phyloP scores from a whole-genome alignment of 495 filamentous ascomycete species.

The Friedmanniomyces endolithicus region DNA sequence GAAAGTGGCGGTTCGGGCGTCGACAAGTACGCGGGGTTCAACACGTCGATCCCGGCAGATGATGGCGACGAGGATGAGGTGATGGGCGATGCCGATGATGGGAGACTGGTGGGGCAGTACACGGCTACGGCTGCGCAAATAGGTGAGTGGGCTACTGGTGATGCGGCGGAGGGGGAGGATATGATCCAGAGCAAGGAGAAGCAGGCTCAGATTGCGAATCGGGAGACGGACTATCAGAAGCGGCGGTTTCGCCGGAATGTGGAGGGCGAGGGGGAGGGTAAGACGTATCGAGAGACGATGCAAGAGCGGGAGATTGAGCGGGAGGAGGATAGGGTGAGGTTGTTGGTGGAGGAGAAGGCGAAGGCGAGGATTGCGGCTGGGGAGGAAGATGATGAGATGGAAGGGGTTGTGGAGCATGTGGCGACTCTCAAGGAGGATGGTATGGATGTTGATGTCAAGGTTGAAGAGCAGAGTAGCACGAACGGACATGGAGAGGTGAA shows the following conservation, averaged over 20 bases:
- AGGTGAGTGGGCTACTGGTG: constrained; percentile 81
- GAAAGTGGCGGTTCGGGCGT: constrained; percentile 52
- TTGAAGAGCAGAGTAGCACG: constrained; percentile 41
- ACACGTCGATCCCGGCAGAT: constrained; percentile 64
- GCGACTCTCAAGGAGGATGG: constrained; percentile 58
- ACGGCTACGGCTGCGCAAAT: constrained; percentile 84
- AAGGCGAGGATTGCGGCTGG: constrained; percentile 57
- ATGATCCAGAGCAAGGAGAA: constrained; percentile 78
- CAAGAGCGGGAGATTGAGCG: constrained; percentile 78
- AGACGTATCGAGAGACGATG: constrained; percentile 87
- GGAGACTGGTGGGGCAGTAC: constrained; percentile 85
- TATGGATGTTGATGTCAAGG: constrained; percentile 56
- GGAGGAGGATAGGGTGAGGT: constrained; percentile 81
- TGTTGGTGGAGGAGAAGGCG: constrained; percentile 65
- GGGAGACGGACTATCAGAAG: constrained; percentile 97
- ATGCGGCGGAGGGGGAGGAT: constrained; percentile 84
- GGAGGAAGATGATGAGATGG: constrained; percentile 36
- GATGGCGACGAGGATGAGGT: constrained; percentile 76
- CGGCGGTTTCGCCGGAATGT: constrained; percentile 72
- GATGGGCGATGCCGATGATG: constrained; percentile 69
- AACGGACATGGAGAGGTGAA: constrained; percentile 57
- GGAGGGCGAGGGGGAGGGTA: constrained; percentile 52
- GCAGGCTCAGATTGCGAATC: constrained; percentile 74
- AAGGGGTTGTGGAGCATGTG: constrained; percentile 45
- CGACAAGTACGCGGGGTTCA: constrained; percentile 85